Evolutionary conservation across 177 flowering plant genomes (phyloP), one percentile per base, ranked within the genome.

Genomic region (Vitis hybrid): DNA sequence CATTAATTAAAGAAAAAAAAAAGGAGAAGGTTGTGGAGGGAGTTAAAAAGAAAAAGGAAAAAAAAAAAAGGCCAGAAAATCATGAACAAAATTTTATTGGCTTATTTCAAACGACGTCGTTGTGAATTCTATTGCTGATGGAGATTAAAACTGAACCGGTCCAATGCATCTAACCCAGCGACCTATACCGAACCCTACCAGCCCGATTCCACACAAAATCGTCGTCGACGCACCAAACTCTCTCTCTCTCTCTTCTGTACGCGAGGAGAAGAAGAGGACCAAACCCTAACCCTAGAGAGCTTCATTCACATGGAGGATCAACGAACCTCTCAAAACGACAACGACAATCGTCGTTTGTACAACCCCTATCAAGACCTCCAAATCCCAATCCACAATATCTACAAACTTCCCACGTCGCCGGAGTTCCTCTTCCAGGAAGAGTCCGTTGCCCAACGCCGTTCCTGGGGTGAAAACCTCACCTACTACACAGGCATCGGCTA

Each of bases 371-470:
- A 86, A 59, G 92, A 91, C 61, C 87, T 91, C 12, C 63, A 89
- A 2, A 45, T 81, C 73, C 94, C 97, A 5, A 58, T 74, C 54
- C 78, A 82, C 22, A 85, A 74, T 66, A 83, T 91, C 18, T 94
- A 92, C 85, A 67, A 86, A 45, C 97, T 92, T 50, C 97, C 98
- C 14, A 88, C 92, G 60, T 82, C 90, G 3, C 98, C 97, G 7
- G 96, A 93, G 61, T 88, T 57, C 77, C 97, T 94, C 68, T 94
- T 92, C 86, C 71, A 78, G 19, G 99, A 95, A 67, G 97, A 95
- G 65, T 73, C 97, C 52, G 50, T 56, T 60, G 78, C 63, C 13
- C 88, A 86, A 63, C 91, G 93, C 80, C 92, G 99, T 3, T 85
- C 95, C 1, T 94, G 62, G 62, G 66, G 52, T 63, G 50, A 20